Evolutionary conservation across 441 rosid genomes (phyloP).

Genomic region (Pelargonium fulgidum): DNA sequence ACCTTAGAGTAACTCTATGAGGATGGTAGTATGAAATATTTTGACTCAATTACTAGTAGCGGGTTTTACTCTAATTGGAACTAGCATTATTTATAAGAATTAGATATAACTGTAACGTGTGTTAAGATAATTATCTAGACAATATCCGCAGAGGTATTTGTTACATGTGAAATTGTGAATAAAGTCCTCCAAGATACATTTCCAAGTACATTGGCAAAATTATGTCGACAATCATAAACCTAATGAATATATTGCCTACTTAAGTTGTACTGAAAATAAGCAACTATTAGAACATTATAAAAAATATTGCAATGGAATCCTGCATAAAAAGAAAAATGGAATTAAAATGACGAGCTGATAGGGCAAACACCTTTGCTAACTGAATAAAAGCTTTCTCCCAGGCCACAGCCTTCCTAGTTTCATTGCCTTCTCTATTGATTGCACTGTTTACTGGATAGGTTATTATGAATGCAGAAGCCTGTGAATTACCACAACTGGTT

Average conservation of each 20-base stretch:
- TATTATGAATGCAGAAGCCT: slow-evolving; percentile 92
- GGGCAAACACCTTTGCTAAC: slow-evolving; percentile 64
- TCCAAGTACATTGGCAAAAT: neutral
- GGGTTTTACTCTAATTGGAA: neutral
- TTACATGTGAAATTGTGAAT: neutral
- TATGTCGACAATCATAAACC: neutral
- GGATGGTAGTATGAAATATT: neutral
- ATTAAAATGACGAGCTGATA: slow-evolving; percentile 13
- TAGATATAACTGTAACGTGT: neutral
- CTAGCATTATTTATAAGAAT: neutral
- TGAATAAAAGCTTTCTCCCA: slow-evolving; percentile 98
- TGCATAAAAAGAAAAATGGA: slow-evolving; percentile 9
- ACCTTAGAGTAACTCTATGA: neutral
- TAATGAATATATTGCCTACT: neutral
- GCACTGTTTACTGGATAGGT: slow-evolving; percentile 91
- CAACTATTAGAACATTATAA: neutral
- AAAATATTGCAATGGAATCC: neutral
- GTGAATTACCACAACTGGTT: slow-evolving; percentile 28
- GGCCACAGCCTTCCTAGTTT: slow-evolving; percentile 66
- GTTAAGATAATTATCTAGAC: neutral
- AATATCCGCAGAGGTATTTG: neutral
- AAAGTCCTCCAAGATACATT: neutral
- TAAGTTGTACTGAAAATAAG: neutral
- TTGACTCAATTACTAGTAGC: neutral
- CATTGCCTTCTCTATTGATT: slow-evolving; percentile 54